phyloP scores from a whole-genome alignment of 2,329 filamentous ascomycete genomes.

The Xylariaceae sp. region DNA sequence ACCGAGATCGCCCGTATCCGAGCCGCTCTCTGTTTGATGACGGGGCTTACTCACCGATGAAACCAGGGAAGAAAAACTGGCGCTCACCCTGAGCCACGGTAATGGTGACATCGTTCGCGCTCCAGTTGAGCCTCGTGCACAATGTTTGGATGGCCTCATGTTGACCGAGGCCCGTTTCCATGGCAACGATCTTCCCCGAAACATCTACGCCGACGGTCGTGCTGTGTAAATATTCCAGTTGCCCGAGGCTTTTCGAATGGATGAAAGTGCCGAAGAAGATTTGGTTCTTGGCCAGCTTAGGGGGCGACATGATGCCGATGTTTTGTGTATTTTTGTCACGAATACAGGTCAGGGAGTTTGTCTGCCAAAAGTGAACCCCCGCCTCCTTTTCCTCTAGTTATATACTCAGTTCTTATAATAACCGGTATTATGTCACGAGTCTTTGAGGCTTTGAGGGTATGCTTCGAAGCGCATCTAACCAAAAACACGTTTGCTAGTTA shows the following conservation, averaged over 20 bases:
- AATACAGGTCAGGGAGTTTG: too few species aligned
- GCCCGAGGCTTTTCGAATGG: conserved; percentile 43
- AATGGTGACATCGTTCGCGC: conserved; percentile 34
- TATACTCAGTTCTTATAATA: not conserved
- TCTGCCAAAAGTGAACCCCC: not conserved
- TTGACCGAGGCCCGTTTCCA: conserved; percentile 36
- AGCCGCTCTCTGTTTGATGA: not conserved
- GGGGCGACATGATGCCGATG: conserved; percentile 20
- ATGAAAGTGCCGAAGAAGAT: conserved; percentile 52
- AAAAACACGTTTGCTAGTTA: too few species aligned
- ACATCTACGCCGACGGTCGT: conserved; percentile 47
- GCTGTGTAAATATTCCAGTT: conserved; percentile 48
- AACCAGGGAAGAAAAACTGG: conserved; percentile 79
- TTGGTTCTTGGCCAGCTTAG: conserved; percentile 33
- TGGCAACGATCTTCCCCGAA: conserved; percentile 44
- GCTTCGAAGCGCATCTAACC: too few species aligned
- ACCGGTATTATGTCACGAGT: too few species aligned
- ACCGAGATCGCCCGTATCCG: not conserved
- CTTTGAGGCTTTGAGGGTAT: too few species aligned
- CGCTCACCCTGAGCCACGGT: conserved; percentile 35
- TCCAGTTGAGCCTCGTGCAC: conserved; percentile 43
- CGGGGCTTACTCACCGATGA: conserved; percentile 54
- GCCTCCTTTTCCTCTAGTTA: not conserved
- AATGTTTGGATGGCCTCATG: conserved; percentile 33
- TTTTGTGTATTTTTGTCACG: not conserved